Base-by-base conservation (phyloP, 2,329 filamentous ascomycete genomes). In the Aureobasidium sp. region DNA sequence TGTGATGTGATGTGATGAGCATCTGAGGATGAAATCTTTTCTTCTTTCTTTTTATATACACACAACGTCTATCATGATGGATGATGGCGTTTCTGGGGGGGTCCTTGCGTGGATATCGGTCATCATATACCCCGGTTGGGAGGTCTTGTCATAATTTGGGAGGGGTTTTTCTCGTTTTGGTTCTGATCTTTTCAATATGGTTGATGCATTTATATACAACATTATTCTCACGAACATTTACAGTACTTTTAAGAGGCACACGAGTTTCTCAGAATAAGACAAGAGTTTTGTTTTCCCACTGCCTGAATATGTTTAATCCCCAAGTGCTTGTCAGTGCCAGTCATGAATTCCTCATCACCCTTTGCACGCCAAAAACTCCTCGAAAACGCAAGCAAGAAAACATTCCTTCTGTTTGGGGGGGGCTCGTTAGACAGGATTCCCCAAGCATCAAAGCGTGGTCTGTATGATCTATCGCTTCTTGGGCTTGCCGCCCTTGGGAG, bases 401-500 rank as follows among this genome's bases (percentile, higher is more conserved):
- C 8, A 40, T 40, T 9, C n/a, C 33, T 40, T 11, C 40, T 31
- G n/a, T n/a, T 19, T 55, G 13, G 33, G 46, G 7, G 10, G 21
- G 21, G 29, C 31, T 17, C 21, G 19, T 40, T 23, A 53, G 35
- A 23, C 21, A 35, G 25, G n/a, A 1, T 27, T 19, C 6, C n/a
- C 6, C 9, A 45, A 57, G 35, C 21, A 27, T 33, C 3, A 27
- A 5, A 43, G 27, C 15, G 11, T 35, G 4, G 9, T 4, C 11
- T 40, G 21, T 29, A 17, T 46, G 19, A 6, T 46, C 60, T 67
- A 68, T 38, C 65, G 62, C 74, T 93, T 92, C 69, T 89, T 85
- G 27, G 37, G 13, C 75, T 92, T 90, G 77, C 86, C 90, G 3
- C 87, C 76, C 47, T 71, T 76, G 33, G 43, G 23, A 11, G 42